These are phyloP conservation scores for Ceratobasidium sp. DNA, from an alignment of 1,284 basidiomycete species.

Conservation along the genomic window DNA sequence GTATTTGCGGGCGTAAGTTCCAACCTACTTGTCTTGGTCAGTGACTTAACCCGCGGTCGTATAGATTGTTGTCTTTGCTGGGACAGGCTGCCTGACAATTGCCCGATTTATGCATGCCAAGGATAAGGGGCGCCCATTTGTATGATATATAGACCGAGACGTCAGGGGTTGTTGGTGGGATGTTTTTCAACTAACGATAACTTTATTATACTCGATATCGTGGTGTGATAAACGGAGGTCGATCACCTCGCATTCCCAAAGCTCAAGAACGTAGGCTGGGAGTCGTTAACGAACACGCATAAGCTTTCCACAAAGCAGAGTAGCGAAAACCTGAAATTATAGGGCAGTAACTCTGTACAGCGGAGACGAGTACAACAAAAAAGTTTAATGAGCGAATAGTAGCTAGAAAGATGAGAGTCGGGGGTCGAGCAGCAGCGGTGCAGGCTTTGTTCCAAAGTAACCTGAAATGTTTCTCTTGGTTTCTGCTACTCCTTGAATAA, in stretches of 20 bases:
- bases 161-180: neutral
- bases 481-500: neutral
- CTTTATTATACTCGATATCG: too few relatives aligned
- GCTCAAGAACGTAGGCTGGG: too few relatives aligned
- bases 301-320: neutral
- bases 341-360: neutral
- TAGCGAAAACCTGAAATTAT: neutral
- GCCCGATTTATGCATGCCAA: slow-evolving; percentile 16
- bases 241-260: too few relatives aligned
- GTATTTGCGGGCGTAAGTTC: slow-evolving; percentile 35
- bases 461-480: slow-evolving; percentile 22
- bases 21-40: neutral
- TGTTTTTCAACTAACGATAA: neutral
- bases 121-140: slow-evolving; percentile 9
- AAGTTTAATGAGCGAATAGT: neutral
- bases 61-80: slow-evolving; percentile 28
- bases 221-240: too few relatives aligned
- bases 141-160: slow-evolving; percentile 3
- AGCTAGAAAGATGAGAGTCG: neutral
- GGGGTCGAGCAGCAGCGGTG: neutral
- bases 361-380: neutral
- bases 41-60: neutral
- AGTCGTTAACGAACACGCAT: too few relatives aligned
- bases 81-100: neutral
- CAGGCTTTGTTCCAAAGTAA: neutral